Conservation (phyloP, 805 yeast genomes). For the Pichia ethanolica region DNA sequence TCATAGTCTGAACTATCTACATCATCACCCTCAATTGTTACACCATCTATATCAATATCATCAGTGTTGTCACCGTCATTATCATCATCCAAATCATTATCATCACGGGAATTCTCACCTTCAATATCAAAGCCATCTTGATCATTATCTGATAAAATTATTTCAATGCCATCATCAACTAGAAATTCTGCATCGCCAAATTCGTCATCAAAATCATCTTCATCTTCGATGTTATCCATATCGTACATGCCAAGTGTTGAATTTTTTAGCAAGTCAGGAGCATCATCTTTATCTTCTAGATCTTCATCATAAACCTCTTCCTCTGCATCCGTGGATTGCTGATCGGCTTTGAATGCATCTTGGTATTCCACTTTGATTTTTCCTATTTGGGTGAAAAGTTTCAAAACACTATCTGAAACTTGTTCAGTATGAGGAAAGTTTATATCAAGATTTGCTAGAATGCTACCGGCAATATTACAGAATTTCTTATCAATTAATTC, state of each 20-base stretch:
- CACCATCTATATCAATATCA: conserved; percentile 17
- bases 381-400: conserved; percentile 51
- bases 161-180: conserved; percentile 23
- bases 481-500: conserved; percentile 63
- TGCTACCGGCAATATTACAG: conserved; percentile 47
- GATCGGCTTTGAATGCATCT: conserved; percentile 44
- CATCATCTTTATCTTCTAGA: conserved; percentile 52
- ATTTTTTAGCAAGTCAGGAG: conserved; percentile 77
- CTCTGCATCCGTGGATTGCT: conserved; percentile 29
- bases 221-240: conserved; percentile 43
- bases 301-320: conserved; percentile 31
- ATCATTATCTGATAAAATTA: conserved; percentile 22
- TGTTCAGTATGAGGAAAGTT: conserved; percentile 62
- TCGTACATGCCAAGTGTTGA: conserved; percentile 95
- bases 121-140: conserved; percentile 22
- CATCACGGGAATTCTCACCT: conserved; percentile 20
- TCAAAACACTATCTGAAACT: conserved; percentile 51
- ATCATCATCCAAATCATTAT: conserved; percentile 8
- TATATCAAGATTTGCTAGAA: conserved; percentile 61
- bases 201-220: conserved; percentile 20
- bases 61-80: conserved; percentile 21
- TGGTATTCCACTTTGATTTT: conserved; percentile 49
- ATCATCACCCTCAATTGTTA: not conserved
- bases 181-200: conserved; percentile 17
- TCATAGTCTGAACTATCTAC: not conserved